Evolutionary conservation across 306 rosid species (phyloP).

Genomic region (Quercus engelmannii): DNA sequence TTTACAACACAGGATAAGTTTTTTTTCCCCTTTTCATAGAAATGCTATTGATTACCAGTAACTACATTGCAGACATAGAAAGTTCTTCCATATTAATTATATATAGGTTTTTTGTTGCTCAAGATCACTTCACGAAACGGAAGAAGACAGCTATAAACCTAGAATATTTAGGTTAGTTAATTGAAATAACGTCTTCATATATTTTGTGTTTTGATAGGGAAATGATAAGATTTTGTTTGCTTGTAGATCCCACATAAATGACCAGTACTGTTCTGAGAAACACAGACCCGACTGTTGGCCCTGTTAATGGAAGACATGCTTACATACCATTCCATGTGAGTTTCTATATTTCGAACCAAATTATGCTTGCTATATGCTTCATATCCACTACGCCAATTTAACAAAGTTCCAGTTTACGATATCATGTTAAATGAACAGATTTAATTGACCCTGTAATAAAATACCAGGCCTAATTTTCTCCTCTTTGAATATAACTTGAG

Average conservation of each 20-base stretch:
- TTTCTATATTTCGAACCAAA: neutral
- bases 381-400: too few relatives aligned
- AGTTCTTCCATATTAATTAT: neutral
- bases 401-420: too few relatives aligned
- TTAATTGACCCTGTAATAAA: too few relatives aligned
- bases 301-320: slow-evolving; percentile 59
- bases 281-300: slow-evolving; percentile 64
- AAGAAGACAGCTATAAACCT: slow-evolving; percentile 39
- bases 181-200: neutral
- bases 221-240: slow-evolving; percentile 4
- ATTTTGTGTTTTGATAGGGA: neutral
- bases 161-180: slow-evolving; percentile 60
- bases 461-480: too few relatives aligned
- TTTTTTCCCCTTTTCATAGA: neutral
- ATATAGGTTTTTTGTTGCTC: neutral
- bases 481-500: too few relatives aligned
- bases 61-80: neutral
- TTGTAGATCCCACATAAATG: slow-evolving; percentile 78
- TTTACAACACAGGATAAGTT: too few relatives aligned
- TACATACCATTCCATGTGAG: slow-evolving; percentile 72
- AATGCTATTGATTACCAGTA: neutral
- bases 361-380: neutral
- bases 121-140: slow-evolving; percentile 55
- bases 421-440: too few relatives aligned
- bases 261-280: slow-evolving; percentile 68